phyloP scores from a whole-genome alignment of 1,284 basidiomycete species.

The Takashimella tepidaria region DNA sequence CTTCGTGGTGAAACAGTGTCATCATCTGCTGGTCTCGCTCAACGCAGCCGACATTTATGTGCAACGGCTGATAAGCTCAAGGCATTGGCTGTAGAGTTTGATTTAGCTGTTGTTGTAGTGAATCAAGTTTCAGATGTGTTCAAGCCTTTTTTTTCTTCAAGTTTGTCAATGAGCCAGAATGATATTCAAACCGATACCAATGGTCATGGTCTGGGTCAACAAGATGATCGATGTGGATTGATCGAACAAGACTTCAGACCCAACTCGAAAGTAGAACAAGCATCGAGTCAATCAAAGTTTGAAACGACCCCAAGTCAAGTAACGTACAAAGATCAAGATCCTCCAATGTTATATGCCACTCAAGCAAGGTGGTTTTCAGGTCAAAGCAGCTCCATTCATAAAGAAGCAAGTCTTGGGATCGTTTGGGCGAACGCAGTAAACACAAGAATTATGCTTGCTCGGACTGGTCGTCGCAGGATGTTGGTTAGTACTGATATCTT shows the following conservation, averaged over 20 bases:
- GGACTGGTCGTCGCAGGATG: conserved; percentile 64
- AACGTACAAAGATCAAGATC: conserved; percentile 9
- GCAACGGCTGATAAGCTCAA: conserved; percentile 65
- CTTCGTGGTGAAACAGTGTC: conserved; percentile 54
- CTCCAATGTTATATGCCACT: conserved; percentile 57
- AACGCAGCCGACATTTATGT: conserved; percentile 65
- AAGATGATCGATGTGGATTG: too few relatives aligned
- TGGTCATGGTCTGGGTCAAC: not conserved
- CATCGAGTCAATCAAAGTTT: not conserved
- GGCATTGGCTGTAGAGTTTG: conserved; percentile 57
- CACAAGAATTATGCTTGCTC: conserved; percentile 69
- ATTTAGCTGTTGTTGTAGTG: conserved; percentile 70
- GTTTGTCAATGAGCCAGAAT: not conserved
- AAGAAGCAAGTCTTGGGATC: conserved; percentile 77
- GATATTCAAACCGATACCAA: not conserved
- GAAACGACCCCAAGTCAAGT: not conserved
- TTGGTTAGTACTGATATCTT: conserved; percentile 38
- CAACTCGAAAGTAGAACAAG: not conserved
- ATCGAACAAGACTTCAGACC: not conserved
- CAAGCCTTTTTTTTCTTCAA: conserved; percentile 7
- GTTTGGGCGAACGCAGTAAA: conserved; percentile 89
- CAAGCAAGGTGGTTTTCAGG: conserved; percentile 70
- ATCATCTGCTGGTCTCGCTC: conserved; percentile 54
- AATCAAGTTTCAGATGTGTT: conserved; percentile 83
- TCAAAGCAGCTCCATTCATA: conserved; percentile 55